Conservation (phyloP, 495 filamentous ascomycete species). For the Cercophora newfieldiana region DNA sequence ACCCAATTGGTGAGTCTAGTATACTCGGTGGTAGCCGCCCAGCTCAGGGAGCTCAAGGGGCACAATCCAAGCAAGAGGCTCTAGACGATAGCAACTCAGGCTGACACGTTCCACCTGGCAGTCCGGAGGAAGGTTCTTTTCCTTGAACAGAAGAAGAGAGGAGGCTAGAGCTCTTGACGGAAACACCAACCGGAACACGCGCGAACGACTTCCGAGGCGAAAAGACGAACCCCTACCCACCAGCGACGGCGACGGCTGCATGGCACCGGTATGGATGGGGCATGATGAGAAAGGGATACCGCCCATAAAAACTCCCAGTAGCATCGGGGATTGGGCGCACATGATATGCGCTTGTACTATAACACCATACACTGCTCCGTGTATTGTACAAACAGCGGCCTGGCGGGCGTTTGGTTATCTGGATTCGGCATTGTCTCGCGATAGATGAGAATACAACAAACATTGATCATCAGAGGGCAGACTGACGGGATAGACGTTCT, state of each 20-base stretch:
- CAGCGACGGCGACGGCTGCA: not conserved
- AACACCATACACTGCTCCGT: not conserved
- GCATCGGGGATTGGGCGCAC: not conserved
- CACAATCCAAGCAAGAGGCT: no score
- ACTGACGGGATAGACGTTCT: no score
- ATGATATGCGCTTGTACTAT: not conserved
- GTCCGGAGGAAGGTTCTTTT: constrained; percentile 90
- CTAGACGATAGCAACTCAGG: not conserved
- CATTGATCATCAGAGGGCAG: not conserved
- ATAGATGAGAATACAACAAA: not conserved
- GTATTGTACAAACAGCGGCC: not conserved
- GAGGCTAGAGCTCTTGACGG: not conserved
- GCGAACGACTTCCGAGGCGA: not conserved
- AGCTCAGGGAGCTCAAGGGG: no score
- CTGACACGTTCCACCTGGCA: constrained; percentile 28
- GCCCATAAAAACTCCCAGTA: not conserved
- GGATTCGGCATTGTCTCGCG: not conserved
- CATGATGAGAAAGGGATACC: not conserved
- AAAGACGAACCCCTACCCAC: not conserved
- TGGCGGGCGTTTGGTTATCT: constrained; percentile 7
- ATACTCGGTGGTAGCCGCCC: no score
- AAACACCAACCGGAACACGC: not conserved
- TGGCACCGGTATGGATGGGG: not conserved
- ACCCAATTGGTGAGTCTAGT: constrained; percentile 80
- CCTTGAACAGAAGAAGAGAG: constrained; percentile 62